Evolutionary conservation across 139 green algal species (phyloP).

Genomic region (Monoraphidium neglectum): DNA sequence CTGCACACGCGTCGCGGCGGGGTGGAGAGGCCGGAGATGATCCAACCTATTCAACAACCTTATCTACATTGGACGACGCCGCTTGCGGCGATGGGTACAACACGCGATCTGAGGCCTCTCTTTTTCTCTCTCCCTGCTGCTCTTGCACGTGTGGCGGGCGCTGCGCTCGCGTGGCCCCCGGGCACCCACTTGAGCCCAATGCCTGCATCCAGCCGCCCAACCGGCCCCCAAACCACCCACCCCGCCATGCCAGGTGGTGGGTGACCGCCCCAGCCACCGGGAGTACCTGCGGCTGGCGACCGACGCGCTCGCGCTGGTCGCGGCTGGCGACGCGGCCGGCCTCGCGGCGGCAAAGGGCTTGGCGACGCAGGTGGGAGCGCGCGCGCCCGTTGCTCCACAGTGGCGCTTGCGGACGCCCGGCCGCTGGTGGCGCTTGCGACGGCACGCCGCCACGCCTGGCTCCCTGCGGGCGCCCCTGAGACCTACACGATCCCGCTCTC

Average conservation of each 20-base stretch:
- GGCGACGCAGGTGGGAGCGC: slow-evolving; percentile 23
- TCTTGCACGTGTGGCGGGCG: too few species aligned
- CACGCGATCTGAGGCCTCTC: slow-evolving; percentile 28
- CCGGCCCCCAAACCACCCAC: not conserved
- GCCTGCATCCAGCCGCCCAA: too few species aligned
- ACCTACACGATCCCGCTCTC: too few species aligned
- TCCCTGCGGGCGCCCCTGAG: too few species aligned
- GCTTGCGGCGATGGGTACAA: slow-evolving; percentile 11
- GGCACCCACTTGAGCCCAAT: too few species aligned
- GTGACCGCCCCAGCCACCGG: slow-evolving; percentile 34
- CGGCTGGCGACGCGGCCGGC: slow-evolving; percentile 15
- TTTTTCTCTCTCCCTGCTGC: too few species aligned
- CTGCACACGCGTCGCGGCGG: too few species aligned
- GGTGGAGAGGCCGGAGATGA: slow-evolving; percentile 18
- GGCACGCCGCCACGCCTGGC: too few species aligned
- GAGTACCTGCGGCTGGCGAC: slow-evolving; percentile 50
- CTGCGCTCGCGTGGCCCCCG: too few species aligned
- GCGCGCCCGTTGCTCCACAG: too few species aligned
- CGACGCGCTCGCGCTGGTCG: slow-evolving; percentile 34
- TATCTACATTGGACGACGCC: slow-evolving; percentile 61
- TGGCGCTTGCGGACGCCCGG: too few species aligned
- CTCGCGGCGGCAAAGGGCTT: slow-evolving; percentile 33
- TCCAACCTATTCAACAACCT: slow-evolving; percentile 32
- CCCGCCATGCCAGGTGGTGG: slow-evolving; percentile 31
- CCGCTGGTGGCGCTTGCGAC: too few species aligned